Evolutionary conservation across 2,329 filamentous ascomycete genomes (phyloP), one percentile per base, ranked within the genome.

Genomic region (Ophiostoma angusticollis): DNA sequence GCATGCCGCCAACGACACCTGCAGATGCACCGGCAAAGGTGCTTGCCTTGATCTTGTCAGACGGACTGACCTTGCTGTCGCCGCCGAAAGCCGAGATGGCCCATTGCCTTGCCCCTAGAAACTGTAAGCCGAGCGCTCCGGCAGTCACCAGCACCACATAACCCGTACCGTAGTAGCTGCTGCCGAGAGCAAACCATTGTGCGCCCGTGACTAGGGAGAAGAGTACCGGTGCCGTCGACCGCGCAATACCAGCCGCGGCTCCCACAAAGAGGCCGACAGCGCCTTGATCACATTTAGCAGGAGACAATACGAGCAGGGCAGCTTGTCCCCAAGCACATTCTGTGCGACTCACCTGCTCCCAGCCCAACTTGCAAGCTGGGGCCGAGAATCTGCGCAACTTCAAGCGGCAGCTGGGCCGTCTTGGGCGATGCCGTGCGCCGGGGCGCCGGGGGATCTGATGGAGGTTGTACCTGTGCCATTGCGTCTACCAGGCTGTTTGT

Each of bases 151-250:
- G 9, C 14, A 13, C 1, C 12, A 25, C 12, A n/a, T 13, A 28
- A n/a, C 25, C 25, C 5, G 25, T 28, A 78, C 80, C 78, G 68
- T 78, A 89, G 55, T 79, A 95, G 13, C 74, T 81, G 33, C 72
- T 74, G 25, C 84, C 84, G 28, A 93, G 68, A 30, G 74, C 69
- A 58, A 84, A 84, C 74, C 84, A 94, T 60, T 93, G 85, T 29
- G 84, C 64, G 14, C 84, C 81, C 17, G 80, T 78, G 27, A 78
- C 70, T 11, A 80, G 49, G 0, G 84, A 79, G 59, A 85, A 89
- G 6, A 89, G 59, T 3, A 75, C 68, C 4, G 83, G 78, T 12
- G 71, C 73, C 17, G 65, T 68, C 14, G 80, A 79, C 42, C 76
- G 71, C 34, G 87, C 58, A 33, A 93, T 79, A 21, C 84, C 86